A percentile compares a stretch with the other conserved stretches of the same genome.
Evolutionary conservation across 169 alveolate species (phyloP).

Genomic region (Cryptosporidium andersoni): DNA sequence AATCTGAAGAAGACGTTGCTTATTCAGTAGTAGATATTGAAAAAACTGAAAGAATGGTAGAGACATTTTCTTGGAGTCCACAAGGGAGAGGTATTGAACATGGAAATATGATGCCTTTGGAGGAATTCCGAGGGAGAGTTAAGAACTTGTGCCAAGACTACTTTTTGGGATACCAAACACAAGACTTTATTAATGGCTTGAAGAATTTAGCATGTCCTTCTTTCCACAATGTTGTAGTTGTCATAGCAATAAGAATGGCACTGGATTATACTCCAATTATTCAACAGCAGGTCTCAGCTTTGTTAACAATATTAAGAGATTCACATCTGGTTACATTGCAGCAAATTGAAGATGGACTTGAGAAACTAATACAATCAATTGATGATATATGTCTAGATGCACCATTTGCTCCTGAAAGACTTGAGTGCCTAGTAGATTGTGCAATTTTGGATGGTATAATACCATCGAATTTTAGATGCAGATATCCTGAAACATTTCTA

Average conservation of each 20-base stretch:
- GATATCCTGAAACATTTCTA: conserved; percentile 60
- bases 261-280: conserved; percentile 50
- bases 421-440: conserved; percentile 64
- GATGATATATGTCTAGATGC: conserved; percentile 69
- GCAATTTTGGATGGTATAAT: conserved; percentile 62
- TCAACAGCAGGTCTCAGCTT: conserved; percentile 68
- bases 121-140: conserved; percentile 45
- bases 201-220: conserved; percentile 42
- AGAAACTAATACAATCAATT: conserved; percentile 64
- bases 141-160: conserved; percentile 66
- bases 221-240: conserved; percentile 55
- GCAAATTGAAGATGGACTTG: conserved; percentile 69
- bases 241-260: conserved; percentile 65
- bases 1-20: conserved; percentile 69
- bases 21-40: conserved; percentile 68
- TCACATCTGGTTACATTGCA: conserved; percentile 52
- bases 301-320: conserved; percentile 58
- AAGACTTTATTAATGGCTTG: conserved; percentile 64
- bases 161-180: conserved; percentile 53
- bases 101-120: conserved; percentile 28
- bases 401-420: conserved; percentile 65
- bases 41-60: conserved; percentile 66
- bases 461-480: conserved; percentile 60
- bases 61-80: conserved; percentile 70
- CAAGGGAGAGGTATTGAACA: conserved; percentile 63